Conservation (phyloP, 371 early-diverging fungal genomes). For the Hamiltosporidium tvaerminnensis region DNA sequence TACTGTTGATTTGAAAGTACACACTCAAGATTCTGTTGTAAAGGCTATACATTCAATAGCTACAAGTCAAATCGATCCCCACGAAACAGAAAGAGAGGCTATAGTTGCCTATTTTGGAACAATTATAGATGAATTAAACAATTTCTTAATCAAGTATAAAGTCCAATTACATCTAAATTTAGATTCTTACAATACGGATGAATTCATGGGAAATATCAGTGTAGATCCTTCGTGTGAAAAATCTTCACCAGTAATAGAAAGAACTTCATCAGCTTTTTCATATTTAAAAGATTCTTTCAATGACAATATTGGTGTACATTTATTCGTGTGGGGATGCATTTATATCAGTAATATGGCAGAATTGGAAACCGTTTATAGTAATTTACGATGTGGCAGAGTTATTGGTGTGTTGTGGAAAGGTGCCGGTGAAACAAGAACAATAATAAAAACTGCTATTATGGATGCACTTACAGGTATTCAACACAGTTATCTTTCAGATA, state of each 20-base stretch:
- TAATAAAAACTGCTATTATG: conserved; percentile 33
- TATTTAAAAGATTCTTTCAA: conserved; percentile 7
- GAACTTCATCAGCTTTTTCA: conserved; percentile 13
- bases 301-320: conserved; percentile 34
- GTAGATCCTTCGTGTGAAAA: conserved; percentile 41
- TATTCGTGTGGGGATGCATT: conserved; percentile 33
- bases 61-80: conserved; percentile 3
- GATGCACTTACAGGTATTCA: conserved; percentile 26
- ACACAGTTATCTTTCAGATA: neutral
- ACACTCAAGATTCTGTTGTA: conserved; percentile 16
- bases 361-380: conserved; percentile 7
- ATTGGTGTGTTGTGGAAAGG: conserved; percentile 40
- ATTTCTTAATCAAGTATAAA: conserved; percentile 14
- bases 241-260: conserved; percentile 16
- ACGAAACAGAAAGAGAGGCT: conserved; percentile 7
- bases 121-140: conserved; percentile 31
- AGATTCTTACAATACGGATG: conserved; percentile 12
- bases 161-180: conserved; percentile 25
- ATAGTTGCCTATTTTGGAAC: conserved; percentile 18
- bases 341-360: neutral
- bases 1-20: conserved; percentile 23
- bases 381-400: conserved; percentile 29
- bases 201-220: conserved; percentile 5
- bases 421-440: conserved; percentile 18
- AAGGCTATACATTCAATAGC: conserved; percentile 19